phyloP scores from a whole-genome alignment of 148 eudicot genomes.

The Nepenthes gracilis region DNA sequence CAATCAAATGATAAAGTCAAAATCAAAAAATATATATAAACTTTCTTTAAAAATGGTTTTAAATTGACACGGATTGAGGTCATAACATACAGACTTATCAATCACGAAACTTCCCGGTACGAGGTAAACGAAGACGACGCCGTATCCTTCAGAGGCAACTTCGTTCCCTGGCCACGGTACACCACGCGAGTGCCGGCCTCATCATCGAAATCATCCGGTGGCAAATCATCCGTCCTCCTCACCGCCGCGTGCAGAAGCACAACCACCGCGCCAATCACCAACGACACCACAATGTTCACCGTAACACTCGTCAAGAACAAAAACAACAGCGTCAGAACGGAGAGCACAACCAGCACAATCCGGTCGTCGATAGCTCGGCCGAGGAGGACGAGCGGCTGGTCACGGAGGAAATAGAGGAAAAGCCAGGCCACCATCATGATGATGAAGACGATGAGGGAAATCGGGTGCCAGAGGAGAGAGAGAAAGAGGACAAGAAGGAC shows the following conservation, averaged over 20 bases:
- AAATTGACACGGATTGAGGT: no score
- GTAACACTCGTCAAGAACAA: slow-evolving; percentile 33
- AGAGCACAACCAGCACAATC: slow-evolving; percentile 18
- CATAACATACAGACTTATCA: no score
- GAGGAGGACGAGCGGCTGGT: slow-evolving; percentile 21
- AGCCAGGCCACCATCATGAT: slow-evolving; percentile 37
- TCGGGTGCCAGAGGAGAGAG: slow-evolving; percentile 44
- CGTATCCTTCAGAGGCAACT: slow-evolving; percentile 30
- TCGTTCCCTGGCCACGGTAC: slow-evolving; percentile 5
- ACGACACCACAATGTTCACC: slow-evolving; percentile 21
- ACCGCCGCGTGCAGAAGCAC: slow-evolving; percentile 28
- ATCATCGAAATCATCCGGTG: slow-evolving; percentile 13
- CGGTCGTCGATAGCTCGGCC: slow-evolving; percentile 27
- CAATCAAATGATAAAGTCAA: no score
- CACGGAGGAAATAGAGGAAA: slow-evolving; percentile 55
- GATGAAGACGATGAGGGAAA: slow-evolving; percentile 42
- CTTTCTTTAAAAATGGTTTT: no score
- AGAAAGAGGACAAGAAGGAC: slow-evolving; percentile 30
- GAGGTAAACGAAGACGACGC: slow-evolving; percentile 29
- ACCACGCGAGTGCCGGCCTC: slow-evolving; percentile 8
- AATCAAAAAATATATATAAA: no score
- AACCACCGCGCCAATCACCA: slow-evolving; percentile 18
- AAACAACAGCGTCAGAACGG: slow-evolving; percentile 26
- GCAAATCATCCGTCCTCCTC: slow-evolving; percentile 33
- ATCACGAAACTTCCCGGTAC: background rate